Conservation (phyloP, 2,329 filamentous ascomycete species). For the Biscogniauxia mediterranea region DNA sequence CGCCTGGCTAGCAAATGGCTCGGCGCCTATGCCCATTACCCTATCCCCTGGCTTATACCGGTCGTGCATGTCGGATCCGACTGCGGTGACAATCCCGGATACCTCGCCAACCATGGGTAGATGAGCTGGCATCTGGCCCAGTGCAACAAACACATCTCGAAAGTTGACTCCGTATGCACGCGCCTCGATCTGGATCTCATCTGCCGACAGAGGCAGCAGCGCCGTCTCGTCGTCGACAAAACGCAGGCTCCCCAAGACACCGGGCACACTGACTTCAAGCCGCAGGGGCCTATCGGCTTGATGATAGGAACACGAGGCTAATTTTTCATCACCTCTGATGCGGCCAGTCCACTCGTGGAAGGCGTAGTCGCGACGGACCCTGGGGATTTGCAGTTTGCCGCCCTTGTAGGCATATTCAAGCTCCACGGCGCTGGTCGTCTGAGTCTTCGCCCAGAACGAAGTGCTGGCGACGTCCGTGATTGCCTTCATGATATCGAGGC, state of each 20-base stretch:
- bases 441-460: not conserved
- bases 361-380: constrained; percentile 8
- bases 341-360: constrained; percentile 1
- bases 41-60: constrained; percentile 9
- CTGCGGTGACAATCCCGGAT: constrained; percentile 12
- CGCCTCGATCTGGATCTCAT: constrained; percentile 23
- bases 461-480: constrained; percentile 3
- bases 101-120: constrained; percentile 13
- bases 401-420: constrained; percentile 7
- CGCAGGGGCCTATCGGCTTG: constrained; percentile 9
- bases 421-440: not conserved
- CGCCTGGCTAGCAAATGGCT: constrained; percentile 11
- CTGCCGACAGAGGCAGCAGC: constrained; percentile 10
- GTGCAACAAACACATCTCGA: constrained; percentile 17
- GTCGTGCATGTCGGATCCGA: constrained; percentile 6
- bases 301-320: constrained; percentile 9
- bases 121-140: constrained; percentile 11
- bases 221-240: constrained; percentile 10
- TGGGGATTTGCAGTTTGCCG: constrained; percentile 5
- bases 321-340: constrained; percentile 10
- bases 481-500: not conserved
- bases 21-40: constrained; percentile 9
- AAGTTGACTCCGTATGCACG: constrained; percentile 15
- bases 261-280: constrained; percentile 15
- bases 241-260: constrained; percentile 12